Percentiles rank a stretch among this genome's conserved stretches.
Evolutionary conservation across 352 stramenopile genomes (phyloP).

Genomic region (Phytophthora macrochlamydospora): DNA sequence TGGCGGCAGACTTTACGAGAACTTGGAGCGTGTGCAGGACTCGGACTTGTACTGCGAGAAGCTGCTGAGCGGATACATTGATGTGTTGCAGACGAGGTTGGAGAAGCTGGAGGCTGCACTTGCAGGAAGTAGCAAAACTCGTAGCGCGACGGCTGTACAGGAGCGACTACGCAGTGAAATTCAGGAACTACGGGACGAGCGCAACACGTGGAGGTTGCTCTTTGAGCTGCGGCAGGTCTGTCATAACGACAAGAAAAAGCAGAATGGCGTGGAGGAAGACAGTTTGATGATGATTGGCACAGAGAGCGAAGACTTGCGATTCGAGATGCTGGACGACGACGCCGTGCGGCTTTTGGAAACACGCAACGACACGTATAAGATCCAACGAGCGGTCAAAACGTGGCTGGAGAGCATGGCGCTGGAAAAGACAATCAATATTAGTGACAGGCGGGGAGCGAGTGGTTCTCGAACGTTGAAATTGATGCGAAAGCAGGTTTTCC

Average conservation of each 20-base stretch:
- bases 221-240: slow-evolving; percentile 79
- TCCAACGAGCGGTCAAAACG: slow-evolving; percentile 71
- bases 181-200: slow-evolving; percentile 73
- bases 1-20: slow-evolving; percentile 74
- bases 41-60: slow-evolving; percentile 78
- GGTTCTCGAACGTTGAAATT: slow-evolving; percentile 69
- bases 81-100: slow-evolving; percentile 69
- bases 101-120: slow-evolving; percentile 54
- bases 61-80: slow-evolving; percentile 76
- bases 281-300: slow-evolving; percentile 45
- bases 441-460: slow-evolving; percentile 53
- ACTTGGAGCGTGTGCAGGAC: slow-evolving; percentile 71
- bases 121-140: slow-evolving; percentile 19
- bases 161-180: slow-evolving; percentile 55
- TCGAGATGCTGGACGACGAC: slow-evolving; percentile 84
- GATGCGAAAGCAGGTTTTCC: slow-evolving; percentile 54
- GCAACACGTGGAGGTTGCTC: slow-evolving; percentile 85
- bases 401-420: slow-evolving; percentile 86
- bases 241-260: slow-evolving; percentile 29
- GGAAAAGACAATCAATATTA: slow-evolving; percentile 65
- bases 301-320: slow-evolving; percentile 52
- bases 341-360: slow-evolving; percentile 66
- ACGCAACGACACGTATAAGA: slow-evolving; percentile 66
- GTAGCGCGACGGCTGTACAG: slow-evolving; percentile 22
- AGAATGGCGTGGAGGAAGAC: slow-evolving; percentile 31